phyloP scores from a whole-genome alignment of 2,329 filamentous ascomycete genomes.

The Sporothrix phasma region DNA sequence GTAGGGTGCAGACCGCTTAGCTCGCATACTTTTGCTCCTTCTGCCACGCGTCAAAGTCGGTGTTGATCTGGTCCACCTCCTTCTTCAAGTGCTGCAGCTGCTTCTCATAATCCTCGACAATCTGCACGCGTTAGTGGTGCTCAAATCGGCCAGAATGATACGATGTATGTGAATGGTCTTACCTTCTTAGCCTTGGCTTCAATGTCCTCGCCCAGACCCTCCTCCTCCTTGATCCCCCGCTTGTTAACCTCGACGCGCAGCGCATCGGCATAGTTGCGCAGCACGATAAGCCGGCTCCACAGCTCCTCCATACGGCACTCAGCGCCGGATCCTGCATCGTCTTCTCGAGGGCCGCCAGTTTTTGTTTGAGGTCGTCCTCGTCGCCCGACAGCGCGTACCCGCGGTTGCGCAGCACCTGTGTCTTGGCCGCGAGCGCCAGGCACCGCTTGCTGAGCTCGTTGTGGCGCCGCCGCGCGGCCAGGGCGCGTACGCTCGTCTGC shows the following conservation, averaged over 20 bases:
- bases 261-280: constrained; percentile 62
- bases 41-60: constrained; percentile 48
- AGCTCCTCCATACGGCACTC: constrained; percentile 72
- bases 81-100: constrained; percentile 68
- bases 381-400: constrained; percentile 72
- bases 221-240: constrained; percentile 45
- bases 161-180: constrained; percentile 22
- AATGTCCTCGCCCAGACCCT: constrained; percentile 57
- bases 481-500: constrained; percentile 61
- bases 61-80: constrained; percentile 54
- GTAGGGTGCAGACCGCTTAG: background rate
- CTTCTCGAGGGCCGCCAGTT: constrained; percentile 59
- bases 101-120: constrained; percentile 72
- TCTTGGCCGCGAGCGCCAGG: constrained; percentile 64
- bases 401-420: constrained; percentile 70
- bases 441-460: constrained; percentile 62
- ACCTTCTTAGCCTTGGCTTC: constrained; percentile 68
- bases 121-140: constrained; percentile 35
- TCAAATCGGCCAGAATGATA: background rate
- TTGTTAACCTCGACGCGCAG: constrained; percentile 66
- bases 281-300: constrained; percentile 69
- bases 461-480: constrained; percentile 64
- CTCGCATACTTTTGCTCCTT: constrained; percentile 30
- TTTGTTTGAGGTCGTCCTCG: constrained; percentile 68
- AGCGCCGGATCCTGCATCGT: constrained; percentile 65